These are phyloP conservation scores for Trichosphaerium sp. DNA, from an alignment of 78 protist species.

Conservation along the genomic window DNA sequence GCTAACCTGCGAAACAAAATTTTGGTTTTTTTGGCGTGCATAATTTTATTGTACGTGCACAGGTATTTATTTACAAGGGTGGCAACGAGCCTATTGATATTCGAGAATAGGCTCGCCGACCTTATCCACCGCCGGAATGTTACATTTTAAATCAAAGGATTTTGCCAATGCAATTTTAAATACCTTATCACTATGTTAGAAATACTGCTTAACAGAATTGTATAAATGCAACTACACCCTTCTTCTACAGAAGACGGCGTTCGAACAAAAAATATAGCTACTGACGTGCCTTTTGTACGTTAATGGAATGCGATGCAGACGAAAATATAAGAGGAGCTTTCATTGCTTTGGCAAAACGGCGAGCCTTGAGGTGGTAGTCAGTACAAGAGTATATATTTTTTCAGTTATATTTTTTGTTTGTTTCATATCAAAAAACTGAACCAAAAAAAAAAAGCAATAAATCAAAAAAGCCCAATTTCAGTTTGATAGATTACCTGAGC, in stretches of 20 bases:
- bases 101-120: constrained; percentile 82
- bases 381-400: neutral
- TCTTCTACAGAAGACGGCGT: constrained; percentile 9
- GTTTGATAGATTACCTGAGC: constrained; percentile 29
- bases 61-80: too few species aligned
- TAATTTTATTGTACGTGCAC: too few species aligned
- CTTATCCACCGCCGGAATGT: constrained; percentile 38
- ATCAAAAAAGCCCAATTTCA: neutral
- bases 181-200: too few species aligned
- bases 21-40: too few species aligned
- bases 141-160: constrained; percentile 72
- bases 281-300: constrained; percentile 78
- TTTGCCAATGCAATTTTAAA: constrained; percentile 80
- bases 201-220: too few species aligned
- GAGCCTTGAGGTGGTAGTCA: constrained; percentile 38
- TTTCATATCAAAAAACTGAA: neutral
- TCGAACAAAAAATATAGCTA: neutral
- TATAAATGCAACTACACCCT: too few species aligned
- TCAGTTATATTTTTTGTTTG: neutral
- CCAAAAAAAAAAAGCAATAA: neutral
- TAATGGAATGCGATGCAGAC: constrained; percentile 70
- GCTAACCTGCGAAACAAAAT: too few species aligned
- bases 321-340: constrained; percentile 88
- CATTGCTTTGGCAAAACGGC: constrained; percentile 89
- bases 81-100: constrained; percentile 48